phyloP scores from a whole-genome alignment of 2,329 filamentous ascomycete species.

The Aspergillus neoniger region DNA sequence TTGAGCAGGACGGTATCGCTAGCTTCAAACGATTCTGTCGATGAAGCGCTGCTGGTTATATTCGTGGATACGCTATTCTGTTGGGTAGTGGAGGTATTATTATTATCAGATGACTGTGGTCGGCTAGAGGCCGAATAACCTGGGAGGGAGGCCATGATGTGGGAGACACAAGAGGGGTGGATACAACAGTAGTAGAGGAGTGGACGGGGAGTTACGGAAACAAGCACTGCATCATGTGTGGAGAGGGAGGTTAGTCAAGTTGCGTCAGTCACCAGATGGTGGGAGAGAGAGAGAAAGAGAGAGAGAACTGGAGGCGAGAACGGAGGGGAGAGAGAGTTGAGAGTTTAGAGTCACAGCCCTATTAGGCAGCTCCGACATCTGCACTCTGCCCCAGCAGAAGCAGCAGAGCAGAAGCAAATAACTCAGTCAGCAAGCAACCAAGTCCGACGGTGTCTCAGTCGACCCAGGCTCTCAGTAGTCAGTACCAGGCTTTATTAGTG shows the following conservation, averaged over 20 bases:
- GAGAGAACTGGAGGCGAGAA: conserved; percentile 9
- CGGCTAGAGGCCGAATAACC: conserved; percentile 32
- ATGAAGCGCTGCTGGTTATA: conserved; percentile 7
- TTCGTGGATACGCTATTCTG: not conserved
- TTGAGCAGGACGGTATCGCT: conserved; percentile 37
- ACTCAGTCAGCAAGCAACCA: too few relatives aligned
- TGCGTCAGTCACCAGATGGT: not conserved
- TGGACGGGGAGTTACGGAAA: conserved; percentile 3
- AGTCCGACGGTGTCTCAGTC: not conserved
- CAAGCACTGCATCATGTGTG: conserved; percentile 18
- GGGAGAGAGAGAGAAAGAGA: not conserved
- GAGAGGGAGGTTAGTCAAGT: not conserved
- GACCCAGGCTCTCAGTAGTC: not conserved
- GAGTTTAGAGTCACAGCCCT: not conserved
- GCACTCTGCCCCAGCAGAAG: not conserved
- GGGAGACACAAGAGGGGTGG: conserved; percentile 2
- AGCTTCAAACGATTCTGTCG: conserved; percentile 26
- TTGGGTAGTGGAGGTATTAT: conserved; percentile 21
- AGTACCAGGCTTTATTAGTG: not conserved
- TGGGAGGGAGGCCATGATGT: conserved; percentile 39
- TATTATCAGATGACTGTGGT: conserved; percentile 32
- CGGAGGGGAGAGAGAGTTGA: not conserved
- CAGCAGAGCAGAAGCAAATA: too few relatives aligned
- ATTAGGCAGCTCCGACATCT: conserved; percentile 6
- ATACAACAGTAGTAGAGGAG: not conserved